Evolutionary conservation across 179 eudicot genomes (phyloP).

Genomic region (Monotropa hypopitys): DNA sequence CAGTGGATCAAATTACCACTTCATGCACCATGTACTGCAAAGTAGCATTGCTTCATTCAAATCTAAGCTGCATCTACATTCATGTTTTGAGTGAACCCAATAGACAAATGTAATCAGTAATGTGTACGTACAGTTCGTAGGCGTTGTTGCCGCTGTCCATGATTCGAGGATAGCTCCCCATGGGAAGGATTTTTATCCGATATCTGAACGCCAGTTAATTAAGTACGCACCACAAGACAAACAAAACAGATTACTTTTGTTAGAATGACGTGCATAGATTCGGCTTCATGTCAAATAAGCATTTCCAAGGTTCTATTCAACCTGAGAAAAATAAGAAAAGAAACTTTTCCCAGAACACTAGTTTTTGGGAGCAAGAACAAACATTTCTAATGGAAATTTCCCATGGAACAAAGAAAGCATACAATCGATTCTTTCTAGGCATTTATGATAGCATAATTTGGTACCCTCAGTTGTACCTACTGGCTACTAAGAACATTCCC

Average conservation of each 20-base stretch:
- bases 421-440: background rate
- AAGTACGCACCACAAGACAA: conserved; percentile 9
- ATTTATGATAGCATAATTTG: background rate
- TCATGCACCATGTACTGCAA: background rate
- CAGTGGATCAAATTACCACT: background rate
- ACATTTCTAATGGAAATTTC: background rate
- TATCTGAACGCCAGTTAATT: conserved; percentile 39
- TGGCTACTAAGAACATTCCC: background rate
- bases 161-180: conserved; percentile 95
- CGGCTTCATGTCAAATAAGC: background rate
- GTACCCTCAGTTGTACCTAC: background rate
- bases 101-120: background rate
- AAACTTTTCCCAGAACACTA: background rate
- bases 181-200: conserved; percentile 77
- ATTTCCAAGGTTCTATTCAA: background rate
- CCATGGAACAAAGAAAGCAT: background rate
- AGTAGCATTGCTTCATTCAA: background rate
- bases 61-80: background rate
- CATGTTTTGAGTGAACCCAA: background rate
- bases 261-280: background rate
- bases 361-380: background rate
- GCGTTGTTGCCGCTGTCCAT: conserved; percentile 79
- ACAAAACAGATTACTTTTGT: background rate
- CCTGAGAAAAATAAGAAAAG: background rate
- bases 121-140: conserved; percentile 71